Evolutionary conservation across 768 basidiomycete species (phyloP).

Genomic region (Mycena maculata): DNA sequence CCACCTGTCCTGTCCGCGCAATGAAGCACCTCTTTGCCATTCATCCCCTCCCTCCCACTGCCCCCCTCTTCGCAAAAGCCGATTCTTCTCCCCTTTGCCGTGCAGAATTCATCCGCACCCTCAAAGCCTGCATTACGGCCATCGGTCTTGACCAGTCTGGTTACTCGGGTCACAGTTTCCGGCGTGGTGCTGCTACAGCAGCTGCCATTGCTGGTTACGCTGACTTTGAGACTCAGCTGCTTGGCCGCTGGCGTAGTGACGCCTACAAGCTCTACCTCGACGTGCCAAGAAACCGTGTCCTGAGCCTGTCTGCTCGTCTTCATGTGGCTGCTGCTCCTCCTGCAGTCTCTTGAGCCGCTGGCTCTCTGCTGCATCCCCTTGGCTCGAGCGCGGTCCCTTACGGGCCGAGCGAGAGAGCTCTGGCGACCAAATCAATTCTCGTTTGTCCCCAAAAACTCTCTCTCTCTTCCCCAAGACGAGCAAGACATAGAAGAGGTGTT

Average conservation of each 20-base stretch:
- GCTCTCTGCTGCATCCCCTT: conserved; percentile 25
- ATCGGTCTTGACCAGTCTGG: conserved; percentile 33
- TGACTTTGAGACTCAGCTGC: conserved; percentile 51
- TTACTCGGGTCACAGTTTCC: conserved; percentile 46
- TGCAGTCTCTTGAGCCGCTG: conserved; percentile 27
- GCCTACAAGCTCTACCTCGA: conserved; percentile 55
- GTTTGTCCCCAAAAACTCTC: conserved; percentile 23
- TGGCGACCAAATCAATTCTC: conserved; percentile 26
- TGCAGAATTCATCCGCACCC: conserved; percentile 29
- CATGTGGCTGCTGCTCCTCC: conserved; percentile 38
- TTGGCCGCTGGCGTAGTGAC: conserved; percentile 51
- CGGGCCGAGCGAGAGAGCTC: conserved; percentile 29
- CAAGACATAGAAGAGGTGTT: conserved; percentile 30
- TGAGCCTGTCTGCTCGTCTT: conserved; percentile 46
- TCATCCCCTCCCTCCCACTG: conserved; percentile 8
- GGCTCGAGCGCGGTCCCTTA: conserved; percentile 30
- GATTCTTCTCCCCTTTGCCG: conserved; percentile 24
- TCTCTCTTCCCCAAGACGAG: conserved; percentile 19
- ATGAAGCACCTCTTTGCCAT: conserved; percentile 17
- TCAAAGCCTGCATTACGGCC: conserved; percentile 14
- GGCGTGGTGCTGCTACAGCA: conserved; percentile 43
- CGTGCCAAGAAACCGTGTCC: conserved; percentile 34
- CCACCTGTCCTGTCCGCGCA: conserved; percentile 12
- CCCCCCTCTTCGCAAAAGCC: conserved; percentile 7
- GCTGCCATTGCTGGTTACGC: conserved; percentile 45